A percentile compares a stretch with the other conserved stretches of the same genome.
Evolutionary conservation across 495 filamentous ascomycete species (phyloP).

Genomic region (Penicillium verhagenii): DNA sequence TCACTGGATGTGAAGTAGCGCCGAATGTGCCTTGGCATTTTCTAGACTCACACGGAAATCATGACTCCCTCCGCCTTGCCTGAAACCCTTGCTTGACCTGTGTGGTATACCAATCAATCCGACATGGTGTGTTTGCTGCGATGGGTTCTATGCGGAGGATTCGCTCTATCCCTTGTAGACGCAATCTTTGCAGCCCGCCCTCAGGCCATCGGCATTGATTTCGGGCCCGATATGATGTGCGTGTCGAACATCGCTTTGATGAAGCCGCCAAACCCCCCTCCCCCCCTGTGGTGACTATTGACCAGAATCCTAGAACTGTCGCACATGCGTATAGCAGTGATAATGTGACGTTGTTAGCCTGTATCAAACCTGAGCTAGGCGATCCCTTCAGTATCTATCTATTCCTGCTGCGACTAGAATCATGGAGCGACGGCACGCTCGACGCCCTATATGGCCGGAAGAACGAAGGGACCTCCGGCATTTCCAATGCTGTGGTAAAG

Average conservation of each 20-base stretch:
- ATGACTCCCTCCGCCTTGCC: not conserved
- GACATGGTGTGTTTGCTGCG: not conserved
- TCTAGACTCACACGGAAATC: not conserved
- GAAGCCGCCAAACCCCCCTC: not conserved
- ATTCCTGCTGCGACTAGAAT: slow-evolving; percentile 2
- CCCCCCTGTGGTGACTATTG: not conserved
- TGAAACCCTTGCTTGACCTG: not conserved
- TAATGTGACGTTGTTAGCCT: slow-evolving; percentile 6
- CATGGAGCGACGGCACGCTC: slow-evolving; percentile 7
- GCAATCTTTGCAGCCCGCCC: slow-evolving; percentile 4
- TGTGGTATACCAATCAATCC: not conserved
- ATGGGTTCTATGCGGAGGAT: not conserved
- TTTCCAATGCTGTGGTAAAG: slow-evolving; percentile 4
- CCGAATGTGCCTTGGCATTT: not conserved
- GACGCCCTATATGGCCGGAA: slow-evolving; percentile 4
- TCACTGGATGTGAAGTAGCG: slow-evolving; percentile 7
- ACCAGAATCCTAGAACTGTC: slow-evolving; percentile 7
- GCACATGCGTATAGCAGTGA: slow-evolving; percentile 7
- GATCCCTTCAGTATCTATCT: slow-evolving; percentile 4
- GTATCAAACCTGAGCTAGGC: slow-evolving; percentile 7
- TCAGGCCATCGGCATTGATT: slow-evolving; percentile 7
- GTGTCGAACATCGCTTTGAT: slow-evolving; percentile 5
- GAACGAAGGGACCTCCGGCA: slow-evolving; percentile 7
- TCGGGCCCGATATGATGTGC: slow-evolving; percentile 6
- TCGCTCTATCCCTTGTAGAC: slow-evolving; percentile 5